A percentile compares a stretch with the other conserved stretches of the same genome.
Conservation (phyloP, 306 rosid genomes). For the Cercis canadensis region DNA sequence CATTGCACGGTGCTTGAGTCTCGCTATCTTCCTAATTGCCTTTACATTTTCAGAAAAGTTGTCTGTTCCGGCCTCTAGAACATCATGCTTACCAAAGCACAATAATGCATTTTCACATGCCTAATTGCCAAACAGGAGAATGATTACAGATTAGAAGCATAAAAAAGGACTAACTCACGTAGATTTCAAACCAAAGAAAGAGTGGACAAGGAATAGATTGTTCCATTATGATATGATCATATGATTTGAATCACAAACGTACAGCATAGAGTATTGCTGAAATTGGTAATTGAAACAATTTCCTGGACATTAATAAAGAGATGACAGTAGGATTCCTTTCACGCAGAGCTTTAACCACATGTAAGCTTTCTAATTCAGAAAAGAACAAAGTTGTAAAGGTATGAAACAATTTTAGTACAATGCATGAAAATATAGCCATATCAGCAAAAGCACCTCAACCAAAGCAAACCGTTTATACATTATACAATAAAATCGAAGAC, state of each 20-base stretch:
- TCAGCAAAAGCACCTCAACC: conserved; percentile 4
- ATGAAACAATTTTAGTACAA: background rate
- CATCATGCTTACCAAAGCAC: conserved; percentile 48
- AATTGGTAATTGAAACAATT: background rate
- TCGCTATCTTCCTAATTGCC: conserved; percentile 49
- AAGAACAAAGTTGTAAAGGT: background rate
- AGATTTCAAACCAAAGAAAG: conserved; percentile 3
- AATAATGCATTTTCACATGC: conserved; percentile 73
- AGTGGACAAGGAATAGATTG: background rate
- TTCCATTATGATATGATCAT: background rate
- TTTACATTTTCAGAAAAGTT: conserved; percentile 37
- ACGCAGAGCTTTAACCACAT: background rate
- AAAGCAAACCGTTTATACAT: conserved; percentile 1
- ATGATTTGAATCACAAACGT: background rate
- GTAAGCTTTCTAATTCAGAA: background rate
- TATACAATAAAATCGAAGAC: background rate
- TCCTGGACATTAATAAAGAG: background rate
- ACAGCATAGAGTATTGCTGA: too few relatives aligned
- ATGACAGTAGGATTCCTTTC: background rate
- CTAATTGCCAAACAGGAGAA: conserved; percentile 44
- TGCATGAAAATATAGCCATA: conserved; percentile 8
- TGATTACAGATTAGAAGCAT: conserved; percentile 17
- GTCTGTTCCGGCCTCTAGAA: conserved; percentile 40
- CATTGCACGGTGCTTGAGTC: conserved; percentile 61
- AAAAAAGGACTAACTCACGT: background rate